Evolutionary conservation across 192 early-diverging fungal species (phyloP), one percentile per base, ranked within the genome.

Genomic region (Mortierella antarctica): DNA sequence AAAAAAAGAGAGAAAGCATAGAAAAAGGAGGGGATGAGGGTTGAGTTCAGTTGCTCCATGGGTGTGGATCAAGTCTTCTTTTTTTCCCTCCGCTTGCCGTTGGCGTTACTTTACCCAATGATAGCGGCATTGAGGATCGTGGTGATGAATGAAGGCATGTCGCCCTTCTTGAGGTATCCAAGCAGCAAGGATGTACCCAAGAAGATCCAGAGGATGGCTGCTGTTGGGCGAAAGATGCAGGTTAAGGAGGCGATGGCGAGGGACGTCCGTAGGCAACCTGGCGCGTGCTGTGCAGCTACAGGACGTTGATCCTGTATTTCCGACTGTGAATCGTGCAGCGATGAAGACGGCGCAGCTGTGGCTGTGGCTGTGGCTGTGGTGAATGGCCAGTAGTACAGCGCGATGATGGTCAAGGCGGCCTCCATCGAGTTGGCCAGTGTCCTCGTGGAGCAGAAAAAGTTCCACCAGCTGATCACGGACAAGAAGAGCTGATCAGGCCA

Each of bases 151-250:
- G 67, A 57, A 5, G 51, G 20, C 21, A 46, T n/a, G 10, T 57
- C 71, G 21, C 60, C 47, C 6, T 74, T 60, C 4, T 42, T 42
- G 17, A 62, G 8, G 12, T 67, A 57, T 51, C 68, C 67, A 45
- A 76, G 41, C 2, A 96, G 44, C 14, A 97, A 83, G 6, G 84
- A 65, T 2, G 87, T 12, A 7, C 94, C 96, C 15, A 95, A 81
- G 66, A 88, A 93, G 2, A 94, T 57, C 97, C 97, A 99, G 39
- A 97, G 70, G 5, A 95, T 74, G 5, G 86, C 96, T 64, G 93
- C 96, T 10, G 97, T 99, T 6, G 97, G 97, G 40, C 97, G 88
- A 49, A 97, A 74, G 41, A 98, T 86, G 78, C 97, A 98, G 0
- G 91, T 89, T 7, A 94, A 48, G 2, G 93, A 93, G 7, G 97